Percentiles rank a stretch among this genome's conserved stretches.
These are phyloP conservation scores for Plasmodium relictum DNA, from an alignment of 169 alveolate genomes.

Conservation along the genomic window DNA sequence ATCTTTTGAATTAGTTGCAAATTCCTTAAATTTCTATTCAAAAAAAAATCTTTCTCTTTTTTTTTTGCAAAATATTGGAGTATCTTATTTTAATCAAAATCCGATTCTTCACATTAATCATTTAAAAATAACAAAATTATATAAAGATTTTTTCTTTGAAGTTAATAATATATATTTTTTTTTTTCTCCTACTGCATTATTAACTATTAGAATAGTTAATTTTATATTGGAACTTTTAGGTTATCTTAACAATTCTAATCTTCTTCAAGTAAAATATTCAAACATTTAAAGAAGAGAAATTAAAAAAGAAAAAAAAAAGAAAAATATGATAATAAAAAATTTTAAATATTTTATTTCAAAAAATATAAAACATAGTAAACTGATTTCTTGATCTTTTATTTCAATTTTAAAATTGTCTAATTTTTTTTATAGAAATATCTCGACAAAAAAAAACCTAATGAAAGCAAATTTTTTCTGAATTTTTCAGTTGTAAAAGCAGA, in stretches of 20 bases:
- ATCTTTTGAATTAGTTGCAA: neutral
- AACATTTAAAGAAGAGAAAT: neutral
- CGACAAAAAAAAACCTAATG: too few species aligned
- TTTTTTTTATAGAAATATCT: too few species aligned
- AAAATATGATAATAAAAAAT: too few species aligned
- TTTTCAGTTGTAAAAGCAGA: too few species aligned
- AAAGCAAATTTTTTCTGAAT: too few species aligned
- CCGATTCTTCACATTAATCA: neutral
- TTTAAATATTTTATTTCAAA: too few species aligned
- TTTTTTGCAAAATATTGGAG: neutral
- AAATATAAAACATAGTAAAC: too few species aligned
- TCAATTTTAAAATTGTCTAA: too few species aligned
- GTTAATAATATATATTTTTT: neutral
- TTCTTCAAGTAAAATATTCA: neutral
- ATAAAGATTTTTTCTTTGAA: neutral
- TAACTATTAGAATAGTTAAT: neutral
- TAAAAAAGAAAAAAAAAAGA: neutral
- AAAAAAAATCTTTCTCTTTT: neutral
- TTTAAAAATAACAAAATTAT: neutral
- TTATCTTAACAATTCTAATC: neutral
- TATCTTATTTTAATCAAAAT: neutral
- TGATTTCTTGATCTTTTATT: too few species aligned
- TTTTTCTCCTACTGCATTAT: neutral
- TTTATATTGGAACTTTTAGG: neutral
- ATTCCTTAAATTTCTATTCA: neutral